Evolutionary conservation across 2,329 filamentous ascomycete species (phyloP).

Genomic region (Apiospora hydei): DNA sequence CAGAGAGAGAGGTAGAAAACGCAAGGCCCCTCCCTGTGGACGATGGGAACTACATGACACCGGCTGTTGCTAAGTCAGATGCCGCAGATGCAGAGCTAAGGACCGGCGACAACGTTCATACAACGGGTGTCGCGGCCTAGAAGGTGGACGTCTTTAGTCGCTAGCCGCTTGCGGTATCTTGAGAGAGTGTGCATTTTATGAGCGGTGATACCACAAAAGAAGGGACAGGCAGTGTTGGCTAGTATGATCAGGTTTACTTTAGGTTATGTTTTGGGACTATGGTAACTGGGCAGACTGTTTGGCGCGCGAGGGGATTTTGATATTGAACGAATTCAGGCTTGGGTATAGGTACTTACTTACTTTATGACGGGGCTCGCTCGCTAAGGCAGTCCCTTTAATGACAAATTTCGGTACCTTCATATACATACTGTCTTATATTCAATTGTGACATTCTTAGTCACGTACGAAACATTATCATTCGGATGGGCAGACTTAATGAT

Average conservation of each 20-base stretch:
- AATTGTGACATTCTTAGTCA: no score
- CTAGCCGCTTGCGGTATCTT: neutral
- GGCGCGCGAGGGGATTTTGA: neutral
- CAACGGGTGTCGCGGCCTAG: neutral
- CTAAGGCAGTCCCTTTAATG: neutral
- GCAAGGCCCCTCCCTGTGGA: neutral
- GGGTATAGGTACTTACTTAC: neutral
- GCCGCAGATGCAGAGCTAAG: neutral
- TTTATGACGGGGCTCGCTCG: neutral
- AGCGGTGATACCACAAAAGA: neutral
- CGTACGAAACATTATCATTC: neutral
- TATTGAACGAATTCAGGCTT: neutral
- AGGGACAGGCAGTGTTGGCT: neutral
- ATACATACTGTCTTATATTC: neutral
- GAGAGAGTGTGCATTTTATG: neutral
- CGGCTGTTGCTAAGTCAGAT: neutral
- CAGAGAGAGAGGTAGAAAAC: slow-evolving; percentile 5
- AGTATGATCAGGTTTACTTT: neutral
- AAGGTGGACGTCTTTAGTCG: slow-evolving; percentile 7
- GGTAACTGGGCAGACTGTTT: neutral
- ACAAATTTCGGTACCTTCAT: neutral
- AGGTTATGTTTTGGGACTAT: neutral
- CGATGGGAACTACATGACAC: slow-evolving; percentile 12
- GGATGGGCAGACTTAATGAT: neutral
- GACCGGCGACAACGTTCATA: neutral